Base-by-base conservation (phyloP, 805 yeast genomes). In the Saccharomycopsis vini region DNA sequence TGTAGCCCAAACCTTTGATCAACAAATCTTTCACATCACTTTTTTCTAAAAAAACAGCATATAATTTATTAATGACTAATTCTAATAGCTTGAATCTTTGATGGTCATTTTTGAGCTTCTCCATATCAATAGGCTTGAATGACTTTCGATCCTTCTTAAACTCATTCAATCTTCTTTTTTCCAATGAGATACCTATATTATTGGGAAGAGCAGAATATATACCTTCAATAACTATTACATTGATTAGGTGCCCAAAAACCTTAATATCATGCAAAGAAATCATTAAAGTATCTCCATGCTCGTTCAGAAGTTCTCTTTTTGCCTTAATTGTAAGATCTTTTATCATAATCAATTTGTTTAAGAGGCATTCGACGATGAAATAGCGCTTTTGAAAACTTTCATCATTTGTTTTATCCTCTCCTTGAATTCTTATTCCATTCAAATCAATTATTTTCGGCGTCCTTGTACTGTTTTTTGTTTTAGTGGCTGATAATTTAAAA, bases 251-350 rank as follows among this genome's bases (percentile, higher is more conserved):
- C 29, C 82, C 80, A 44, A 92, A 73, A 3, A 75, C 71, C 56
- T 79, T 82, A 71, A 90, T 78, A 58, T 92, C 97, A 54, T 86
- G 88, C 7, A 90, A 66, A 0, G 97, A 85, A 13, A 90, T 79
- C 6, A 81, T 66, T 9, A 83, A 36, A 67, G 40, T 73, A 51
- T 39, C 62, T 57, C 34, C 54, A 51, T 15, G 19, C 46, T 68
- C 67, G 5, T 53, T 44, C n/a, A 29, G 28, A 3, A 38, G 35
- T 5, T 40, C 43, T 12, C 45, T 42, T 36, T 56, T 47, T 13
- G 55, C 58, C 21, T 55, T 60, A 1, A 49, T 47, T 3, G 78
- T 62, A 2, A 62, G 46, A 4, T 49, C 38, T 51, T 73, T 76
- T 19, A 74, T 66, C 32, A 62, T 52, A 2, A 52, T 35, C n/a